These are phyloP conservation scores for Triticum monococcum DNA, from an alignment of 176 grass and related monocot genomes.

Conservation along the genomic window DNA sequence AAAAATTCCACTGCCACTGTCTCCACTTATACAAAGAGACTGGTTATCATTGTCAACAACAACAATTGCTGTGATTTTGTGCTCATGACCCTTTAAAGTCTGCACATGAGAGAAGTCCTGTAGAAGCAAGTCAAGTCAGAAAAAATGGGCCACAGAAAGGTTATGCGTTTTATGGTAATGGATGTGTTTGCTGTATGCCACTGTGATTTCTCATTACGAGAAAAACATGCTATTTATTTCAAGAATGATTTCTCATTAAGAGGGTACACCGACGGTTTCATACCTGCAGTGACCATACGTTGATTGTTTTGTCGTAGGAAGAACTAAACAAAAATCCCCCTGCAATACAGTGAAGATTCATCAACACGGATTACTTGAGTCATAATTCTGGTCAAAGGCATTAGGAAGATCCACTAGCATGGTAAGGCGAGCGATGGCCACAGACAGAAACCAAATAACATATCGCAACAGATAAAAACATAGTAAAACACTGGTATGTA, in stretches of 20 bases:
- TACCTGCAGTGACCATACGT: constrained; percentile 92
- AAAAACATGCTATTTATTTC: constrained; percentile 15
- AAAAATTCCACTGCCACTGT: constrained; percentile 84
- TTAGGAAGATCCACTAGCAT: not conserved
- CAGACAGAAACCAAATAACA: not conserved
- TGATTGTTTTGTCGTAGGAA: constrained; percentile 98
- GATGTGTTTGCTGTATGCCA: not conserved
- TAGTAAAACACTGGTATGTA: constrained; percentile 5
- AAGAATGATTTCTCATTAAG: too few relatives aligned
- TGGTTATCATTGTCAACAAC: constrained; percentile 41
- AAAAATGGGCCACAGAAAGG: constrained; percentile 16
- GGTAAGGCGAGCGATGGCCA: not conserved
- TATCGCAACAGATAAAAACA: not conserved
- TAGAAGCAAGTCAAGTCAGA: constrained; percentile 24
- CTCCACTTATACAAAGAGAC: constrained; percentile 79
- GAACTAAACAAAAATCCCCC: constrained; percentile 90
- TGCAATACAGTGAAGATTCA: constrained; percentile 39
- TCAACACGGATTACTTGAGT: constrained; percentile 4
- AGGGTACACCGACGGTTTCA: constrained; percentile 20
- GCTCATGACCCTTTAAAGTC: constrained; percentile 75
- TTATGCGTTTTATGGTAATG: not conserved
- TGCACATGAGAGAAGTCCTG: constrained; percentile 88
- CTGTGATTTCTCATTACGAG: constrained; percentile 16
- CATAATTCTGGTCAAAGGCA: not conserved
- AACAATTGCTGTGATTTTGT: constrained; percentile 77